Evolutionary conservation across 306 rosid species (phyloP).

Genomic region (Astragalus glycyphyllos): DNA sequence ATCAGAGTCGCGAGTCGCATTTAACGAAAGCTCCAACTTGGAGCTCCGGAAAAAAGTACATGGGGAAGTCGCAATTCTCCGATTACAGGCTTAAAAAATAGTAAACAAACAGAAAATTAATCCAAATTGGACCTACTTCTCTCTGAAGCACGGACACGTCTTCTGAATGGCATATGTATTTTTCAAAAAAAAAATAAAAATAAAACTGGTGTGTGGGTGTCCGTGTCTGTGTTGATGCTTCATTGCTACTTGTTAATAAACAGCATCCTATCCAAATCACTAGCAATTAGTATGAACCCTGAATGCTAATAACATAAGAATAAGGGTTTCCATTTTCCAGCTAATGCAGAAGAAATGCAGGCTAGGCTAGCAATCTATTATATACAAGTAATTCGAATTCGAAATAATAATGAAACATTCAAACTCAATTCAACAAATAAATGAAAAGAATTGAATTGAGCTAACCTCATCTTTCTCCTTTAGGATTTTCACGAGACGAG

Average conservation of each 20-base stretch:
- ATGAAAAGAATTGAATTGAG: not conserved
- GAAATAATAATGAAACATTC: constrained; percentile 26
- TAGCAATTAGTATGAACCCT: not conserved
- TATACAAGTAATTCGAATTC: not conserved
- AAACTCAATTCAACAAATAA: constrained; percentile 13
- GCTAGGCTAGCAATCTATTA: no score
- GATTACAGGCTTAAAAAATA: no score
- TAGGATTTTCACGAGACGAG: constrained; percentile 45
- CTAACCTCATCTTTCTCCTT: constrained; percentile 72
- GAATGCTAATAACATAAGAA: not conserved
- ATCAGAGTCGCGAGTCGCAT: no score
- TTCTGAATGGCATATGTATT: no score
- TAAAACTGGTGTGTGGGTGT: no score
- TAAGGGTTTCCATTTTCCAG: not conserved
- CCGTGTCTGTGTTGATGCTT: no score
- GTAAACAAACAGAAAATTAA: not conserved
- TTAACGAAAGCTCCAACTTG: no score
- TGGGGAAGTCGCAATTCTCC: no score
- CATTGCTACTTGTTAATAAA: not conserved
- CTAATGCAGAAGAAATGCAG: not conserved
- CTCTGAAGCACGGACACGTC: no score
- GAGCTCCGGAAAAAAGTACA: no score
- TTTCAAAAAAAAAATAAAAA: no score
- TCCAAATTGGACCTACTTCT: not conserved
- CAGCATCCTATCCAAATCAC: constrained; percentile 5